Evolutionary conservation across 352 stramenopile genomes (phyloP).

Genomic region (Phytophthora colocasiae): DNA sequence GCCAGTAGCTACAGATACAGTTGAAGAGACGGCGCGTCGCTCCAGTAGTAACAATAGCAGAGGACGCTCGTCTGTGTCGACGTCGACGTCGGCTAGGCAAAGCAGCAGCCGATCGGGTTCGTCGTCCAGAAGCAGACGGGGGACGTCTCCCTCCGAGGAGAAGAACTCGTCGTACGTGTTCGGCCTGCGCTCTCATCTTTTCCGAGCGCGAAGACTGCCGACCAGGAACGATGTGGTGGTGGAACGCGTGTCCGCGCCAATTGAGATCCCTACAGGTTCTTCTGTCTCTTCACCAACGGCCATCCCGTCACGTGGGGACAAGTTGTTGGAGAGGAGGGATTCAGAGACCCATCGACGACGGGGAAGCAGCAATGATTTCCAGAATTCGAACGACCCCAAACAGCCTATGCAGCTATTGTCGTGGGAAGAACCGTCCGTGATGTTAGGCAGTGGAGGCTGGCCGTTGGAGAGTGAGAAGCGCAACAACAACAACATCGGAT

Average conservation of each 20-base stretch:
- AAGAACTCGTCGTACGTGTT: conserved; percentile 37
- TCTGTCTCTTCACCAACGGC: conserved; percentile 12
- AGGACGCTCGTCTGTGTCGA: conserved; percentile 10
- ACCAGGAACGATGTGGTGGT: conserved; percentile 33
- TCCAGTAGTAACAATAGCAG: conserved; percentile 25
- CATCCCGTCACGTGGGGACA: conserved; percentile 23
- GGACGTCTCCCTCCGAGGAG: conserved; percentile 23
- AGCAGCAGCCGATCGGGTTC: conserved; percentile 28
- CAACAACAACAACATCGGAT: conserved; percentile 1
- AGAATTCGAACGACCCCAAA: conserved; percentile 24
- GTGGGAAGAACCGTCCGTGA: conserved; percentile 70
- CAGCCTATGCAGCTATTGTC: conserved; percentile 54
- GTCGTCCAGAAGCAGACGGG: conserved; percentile 22
- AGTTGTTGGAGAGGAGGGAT: conserved; percentile 25
- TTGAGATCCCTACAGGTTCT: conserved; percentile 59
- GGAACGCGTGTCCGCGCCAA: conserved; percentile 62
- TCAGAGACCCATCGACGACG: conserved; percentile 20
- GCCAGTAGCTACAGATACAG: conserved; percentile 1
- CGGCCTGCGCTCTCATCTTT: conserved; percentile 43
- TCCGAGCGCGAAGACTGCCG: conserved; percentile 34
- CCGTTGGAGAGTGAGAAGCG: conserved; percentile 41
- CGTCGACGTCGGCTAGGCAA: conserved; percentile 16
- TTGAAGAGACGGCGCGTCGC: conserved; percentile 7
- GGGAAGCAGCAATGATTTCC: conserved; percentile 29
- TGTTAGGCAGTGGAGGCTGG: conserved; percentile 38